phyloP scores from a whole-genome alignment of 495 filamentous ascomycete genomes.

The Astrothelium macrocarpum region DNA sequence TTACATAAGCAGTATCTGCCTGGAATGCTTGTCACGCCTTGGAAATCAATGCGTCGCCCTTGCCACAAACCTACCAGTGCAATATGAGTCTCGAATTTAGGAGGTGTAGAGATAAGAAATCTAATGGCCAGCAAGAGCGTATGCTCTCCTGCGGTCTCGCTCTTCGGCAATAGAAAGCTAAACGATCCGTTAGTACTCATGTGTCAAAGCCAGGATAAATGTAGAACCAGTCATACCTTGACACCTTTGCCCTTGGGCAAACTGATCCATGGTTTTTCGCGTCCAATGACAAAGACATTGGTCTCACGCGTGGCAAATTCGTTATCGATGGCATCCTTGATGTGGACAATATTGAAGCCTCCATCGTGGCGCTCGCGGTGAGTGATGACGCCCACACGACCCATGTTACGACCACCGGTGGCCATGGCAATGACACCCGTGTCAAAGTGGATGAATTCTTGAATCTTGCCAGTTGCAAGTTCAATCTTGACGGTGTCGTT shows the following conservation, averaged over 20 bases:
- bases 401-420: constrained; percentile 98
- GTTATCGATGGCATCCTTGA: constrained; percentile 99
- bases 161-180: constrained; percentile 93
- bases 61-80: neutral
- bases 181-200: constrained; percentile 5
- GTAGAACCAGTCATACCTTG: constrained; percentile 50
- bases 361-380: constrained; percentile 99
- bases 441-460: constrained; percentile 93
- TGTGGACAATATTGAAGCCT: constrained; percentile 98
- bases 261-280: constrained; percentile 97
- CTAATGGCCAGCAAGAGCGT: constrained; percentile 58
- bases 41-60: neutral
- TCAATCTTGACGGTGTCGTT: constrained; percentile 99
- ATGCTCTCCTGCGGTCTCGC: constrained; percentile 86
- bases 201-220: neutral
- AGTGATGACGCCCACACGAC: constrained; percentile 99
- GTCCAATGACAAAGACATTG: constrained; percentile 97
- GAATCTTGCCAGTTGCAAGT: constrained; percentile 83
- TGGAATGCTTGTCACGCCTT: neutral
- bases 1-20: neutral
- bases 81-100: neutral
- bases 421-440: constrained; percentile 95
- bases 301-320: constrained; percentile 94
- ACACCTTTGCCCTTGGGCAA: constrained; percentile 99
- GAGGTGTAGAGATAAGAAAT: neutral